Base-by-base conservation (phyloP, 129 eudicot species). In the Ambrosia artemisiifolia region DNA sequence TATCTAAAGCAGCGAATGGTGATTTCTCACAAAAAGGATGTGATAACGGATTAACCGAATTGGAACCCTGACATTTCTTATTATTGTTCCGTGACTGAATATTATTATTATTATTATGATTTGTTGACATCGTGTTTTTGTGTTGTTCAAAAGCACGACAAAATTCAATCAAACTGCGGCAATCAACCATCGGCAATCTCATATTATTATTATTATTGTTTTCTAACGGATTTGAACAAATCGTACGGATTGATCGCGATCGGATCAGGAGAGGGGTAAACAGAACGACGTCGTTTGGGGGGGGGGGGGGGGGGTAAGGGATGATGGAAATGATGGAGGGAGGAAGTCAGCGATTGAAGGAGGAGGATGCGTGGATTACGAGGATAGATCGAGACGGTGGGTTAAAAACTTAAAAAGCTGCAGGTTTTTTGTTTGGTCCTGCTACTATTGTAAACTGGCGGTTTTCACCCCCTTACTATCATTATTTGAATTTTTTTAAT, bases 161-260 rank as follows among this genome's bases (percentile, higher is more conserved):
- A 36, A 84, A 84, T 69, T 84, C 83, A 30, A 84, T 84, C 83
- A 84, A 66, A 17, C 83, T 81, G 68, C 85, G 88, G 74, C 88
- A 84, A 78, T 84, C 88, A 59, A 84, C 88, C 83, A 84, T 84
- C 28, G 88, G 80, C 36, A 84, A 70, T 72, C 83, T 80, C 88
- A 84, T 84, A 35, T 71, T 66, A 40, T 24, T 24, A 24, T 24
- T 24, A 24, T 24, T 24, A 24, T 24, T 24, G 1, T 24, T 24
- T 24, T 24, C 28, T 24, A 0, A 24, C 28, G 28, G 28, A 24
- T 24, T 24, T 24, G 28, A 24, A 24, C 1, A 24, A 24, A 24
- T 24, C 28, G 43, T 40, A 40, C 10, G 44, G 44, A 40, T 40
- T 1, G 9, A 7, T 40, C 44, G 7, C 4, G 44, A 40, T 7